phyloP scores from a whole-genome alignment of 805 yeast species.

The Myxozyma vanderwaltii region DNA sequence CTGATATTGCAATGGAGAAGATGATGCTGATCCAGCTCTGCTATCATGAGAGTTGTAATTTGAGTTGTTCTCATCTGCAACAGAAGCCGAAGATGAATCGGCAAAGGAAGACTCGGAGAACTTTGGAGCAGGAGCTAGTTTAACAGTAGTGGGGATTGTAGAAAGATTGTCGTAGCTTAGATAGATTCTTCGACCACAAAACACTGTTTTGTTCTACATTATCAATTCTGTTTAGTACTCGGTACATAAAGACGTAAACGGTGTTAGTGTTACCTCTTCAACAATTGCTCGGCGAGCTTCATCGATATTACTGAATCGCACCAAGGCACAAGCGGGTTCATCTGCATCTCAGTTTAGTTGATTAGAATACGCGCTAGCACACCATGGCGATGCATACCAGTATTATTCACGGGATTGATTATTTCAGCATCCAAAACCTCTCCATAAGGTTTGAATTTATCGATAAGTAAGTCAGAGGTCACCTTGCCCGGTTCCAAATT shows the following conservation, averaged over 20 bases:
- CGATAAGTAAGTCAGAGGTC: conserved; percentile 55
- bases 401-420: background rate
- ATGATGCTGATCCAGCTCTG: background rate
- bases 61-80: background rate
- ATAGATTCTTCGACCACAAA: conserved; percentile 27
- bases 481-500: conserved; percentile 57
- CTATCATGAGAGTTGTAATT: background rate
- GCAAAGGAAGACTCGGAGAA: conserved; percentile 7
- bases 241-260: background rate
- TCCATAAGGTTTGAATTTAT: conserved; percentile 71
- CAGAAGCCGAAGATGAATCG: background rate
- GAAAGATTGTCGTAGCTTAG: conserved; percentile 27
- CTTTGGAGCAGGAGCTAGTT: conserved; percentile 34
- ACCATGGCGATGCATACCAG: background rate
- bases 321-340: conserved; percentile 19
- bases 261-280: conserved; percentile 26
- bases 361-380: background rate
- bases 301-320: conserved; percentile 18
- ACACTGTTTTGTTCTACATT: conserved; percentile 25
- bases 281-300: conserved; percentile 30
- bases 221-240: background rate
- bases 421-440: conserved; percentile 48
- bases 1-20: background rate
- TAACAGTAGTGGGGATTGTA: conserved; percentile 24
- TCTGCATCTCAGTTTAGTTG: background rate